Evolutionary conservation across 345 rosid genomes (phyloP), one percentile per base, ranked within the genome.

Genomic region (Abelmoschus esculentus): DNA sequence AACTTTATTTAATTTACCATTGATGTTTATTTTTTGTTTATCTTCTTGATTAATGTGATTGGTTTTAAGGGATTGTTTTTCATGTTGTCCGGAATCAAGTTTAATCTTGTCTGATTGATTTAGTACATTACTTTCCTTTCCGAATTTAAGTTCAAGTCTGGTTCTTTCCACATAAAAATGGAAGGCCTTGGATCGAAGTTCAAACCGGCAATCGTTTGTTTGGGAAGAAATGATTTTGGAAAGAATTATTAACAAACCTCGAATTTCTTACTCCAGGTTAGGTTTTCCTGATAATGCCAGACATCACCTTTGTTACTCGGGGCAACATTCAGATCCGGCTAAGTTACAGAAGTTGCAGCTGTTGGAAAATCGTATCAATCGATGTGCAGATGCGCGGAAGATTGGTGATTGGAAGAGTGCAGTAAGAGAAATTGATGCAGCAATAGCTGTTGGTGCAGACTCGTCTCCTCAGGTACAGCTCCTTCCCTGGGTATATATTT

Each of bases 201-300:
- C 55, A 6, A 50, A 50, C n/a, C n/a, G 55, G 5, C 1, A n/a
- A n/a, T n/a, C 10, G 46, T 0, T 42, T 42, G 46, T 10, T 42
- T 42, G 3, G 6, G 11, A 59, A 31, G 42, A 59, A 31, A 0
- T 31, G 34, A 22, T 64, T 19, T 49, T 53, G 42, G 44, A 32
- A 17, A 29, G 32, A 67, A 67, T 53, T n/a, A 53, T 4, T 67
- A 38, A 69, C 17, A 19, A 18, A n/a, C 19, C 18, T 56, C 52
- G 14, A 28, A 6, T 68, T 61, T 60, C n/a, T 73, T 55, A 54
- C 49, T 73, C 71, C 84, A 93, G 98, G 85, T 76, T 91, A 76
- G 98, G 98, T 19, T 86, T 80, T 61, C 83, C 86, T 55, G 96
- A 91, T 49, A 88, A 84, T 74, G 96, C 89, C 1, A 73, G 87